Conservation (phyloP, 129 eudicot genomes). For the Chrysanthemum makinoi region DNA sequence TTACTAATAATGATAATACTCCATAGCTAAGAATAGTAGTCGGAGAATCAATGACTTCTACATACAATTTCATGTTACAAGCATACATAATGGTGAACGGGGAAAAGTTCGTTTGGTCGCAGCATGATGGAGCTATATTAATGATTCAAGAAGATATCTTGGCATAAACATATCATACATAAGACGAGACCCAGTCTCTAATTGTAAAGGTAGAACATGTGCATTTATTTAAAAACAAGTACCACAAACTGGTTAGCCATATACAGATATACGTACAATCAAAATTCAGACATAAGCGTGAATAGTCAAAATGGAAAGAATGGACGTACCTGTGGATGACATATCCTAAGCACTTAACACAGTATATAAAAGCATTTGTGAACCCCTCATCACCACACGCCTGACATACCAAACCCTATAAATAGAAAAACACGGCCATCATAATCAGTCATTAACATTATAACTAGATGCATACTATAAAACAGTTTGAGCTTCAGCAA, state of each 20-base stretch:
- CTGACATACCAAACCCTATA: constrained; percentile 50
- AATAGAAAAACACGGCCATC: not conserved
- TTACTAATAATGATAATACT: not conserved
- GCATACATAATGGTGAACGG: not conserved
- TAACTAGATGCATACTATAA: not conserved
- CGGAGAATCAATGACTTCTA: not conserved
- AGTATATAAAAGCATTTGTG: constrained; percentile 46
- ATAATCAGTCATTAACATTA: not conserved
- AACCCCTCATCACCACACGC: constrained; percentile 61
- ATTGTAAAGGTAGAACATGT: constrained; percentile 4
- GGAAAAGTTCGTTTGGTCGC: no score
- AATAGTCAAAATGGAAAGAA: constrained; percentile 9
- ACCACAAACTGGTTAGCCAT: not conserved
- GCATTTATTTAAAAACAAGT: not conserved
- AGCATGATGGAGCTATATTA: no score
- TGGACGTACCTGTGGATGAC: constrained; percentile 57
- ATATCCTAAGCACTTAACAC: constrained; percentile 47
- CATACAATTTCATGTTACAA: not conserved
- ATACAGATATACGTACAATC: not conserved
- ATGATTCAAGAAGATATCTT: not conserved
- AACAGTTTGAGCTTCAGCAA: not conserved
- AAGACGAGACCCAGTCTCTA: not conserved
- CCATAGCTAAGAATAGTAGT: not conserved
- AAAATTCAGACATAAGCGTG: not conserved
- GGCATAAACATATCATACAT: not conserved